Conservation (phyloP, 305 asterid genomes). For the Fraxinus greggii region DNA sequence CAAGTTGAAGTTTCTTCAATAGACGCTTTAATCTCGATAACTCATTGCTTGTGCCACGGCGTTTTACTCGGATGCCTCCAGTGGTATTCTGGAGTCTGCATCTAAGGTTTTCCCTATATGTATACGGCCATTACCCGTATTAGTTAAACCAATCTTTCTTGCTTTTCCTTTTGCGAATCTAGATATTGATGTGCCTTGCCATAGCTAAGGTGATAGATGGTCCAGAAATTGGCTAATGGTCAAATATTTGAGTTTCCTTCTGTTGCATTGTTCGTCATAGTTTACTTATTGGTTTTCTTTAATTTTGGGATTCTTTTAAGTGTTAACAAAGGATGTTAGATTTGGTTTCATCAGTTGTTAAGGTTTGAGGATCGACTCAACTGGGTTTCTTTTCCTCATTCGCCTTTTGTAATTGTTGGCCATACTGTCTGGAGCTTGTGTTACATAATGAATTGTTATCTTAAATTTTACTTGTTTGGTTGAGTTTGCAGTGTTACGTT, state of each 20-base stretch:
- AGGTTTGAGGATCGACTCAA: neutral
- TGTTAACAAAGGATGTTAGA: neutral
- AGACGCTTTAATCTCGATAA: neutral
- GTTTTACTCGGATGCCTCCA: neutral
- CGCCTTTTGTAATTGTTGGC: neutral
- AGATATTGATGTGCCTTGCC: neutral
- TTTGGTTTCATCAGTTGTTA: neutral
- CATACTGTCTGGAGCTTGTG: neutral
- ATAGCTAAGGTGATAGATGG: neutral
- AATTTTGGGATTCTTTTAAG: neutral
- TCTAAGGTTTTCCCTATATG: neutral
- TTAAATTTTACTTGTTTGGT: neutral
- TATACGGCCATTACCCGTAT: neutral
- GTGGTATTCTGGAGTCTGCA: neutral
- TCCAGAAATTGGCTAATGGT: neutral
- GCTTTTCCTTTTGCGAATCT: neutral
- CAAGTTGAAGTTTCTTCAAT: neutral
- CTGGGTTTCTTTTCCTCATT: neutral
- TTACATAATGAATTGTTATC: neutral
- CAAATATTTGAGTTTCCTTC: neutral
- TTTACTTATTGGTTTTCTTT: neutral
- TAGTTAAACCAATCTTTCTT: neutral
- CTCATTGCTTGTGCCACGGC: neutral
- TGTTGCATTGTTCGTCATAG: neutral
- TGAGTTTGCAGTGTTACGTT: neutral